Conservation (phyloP, 345 rosid genomes). For the Gossypium mustelinum region DNA sequence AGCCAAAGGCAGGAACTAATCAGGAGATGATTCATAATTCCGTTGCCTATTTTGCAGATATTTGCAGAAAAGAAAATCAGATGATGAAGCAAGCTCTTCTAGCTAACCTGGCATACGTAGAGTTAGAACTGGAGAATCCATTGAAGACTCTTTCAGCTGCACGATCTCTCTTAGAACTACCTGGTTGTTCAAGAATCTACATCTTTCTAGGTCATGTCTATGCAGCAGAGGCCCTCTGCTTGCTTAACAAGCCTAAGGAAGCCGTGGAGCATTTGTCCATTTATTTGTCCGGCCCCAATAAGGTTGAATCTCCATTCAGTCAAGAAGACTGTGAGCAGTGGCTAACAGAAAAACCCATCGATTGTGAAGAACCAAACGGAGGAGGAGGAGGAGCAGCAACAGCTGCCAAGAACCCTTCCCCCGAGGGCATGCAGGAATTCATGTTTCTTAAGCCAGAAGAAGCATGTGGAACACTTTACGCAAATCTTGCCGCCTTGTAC, state of each 20-base stretch:
- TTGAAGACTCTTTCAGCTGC: constrained; percentile 62
- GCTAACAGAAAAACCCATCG: constrained; percentile 44
- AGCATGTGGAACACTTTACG: constrained; percentile 79
- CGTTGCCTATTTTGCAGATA: constrained; percentile 49
- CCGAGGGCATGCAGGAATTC: constrained; percentile 30
- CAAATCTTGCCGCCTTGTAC: constrained; percentile 60
- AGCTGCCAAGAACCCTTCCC: constrained; percentile 30
- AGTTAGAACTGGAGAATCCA: constrained; percentile 86
- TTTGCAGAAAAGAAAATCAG: constrained; percentile 45
- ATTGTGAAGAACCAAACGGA: constrained; percentile 62
- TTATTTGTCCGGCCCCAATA: constrained; percentile 55
- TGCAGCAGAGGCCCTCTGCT: constrained; percentile 95
- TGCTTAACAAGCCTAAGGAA: constrained; percentile 69
- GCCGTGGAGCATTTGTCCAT: constrained; percentile 72
- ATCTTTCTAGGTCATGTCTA: constrained; percentile 71
- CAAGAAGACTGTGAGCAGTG: constrained; percentile 70
- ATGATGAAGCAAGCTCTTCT: constrained; percentile 69
- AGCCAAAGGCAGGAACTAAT: constrained; percentile 60
- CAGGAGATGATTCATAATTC: constrained; percentile 66
- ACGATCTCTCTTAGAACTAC: constrained; percentile 64
- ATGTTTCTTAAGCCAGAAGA: constrained; percentile 73
- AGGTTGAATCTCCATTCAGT: constrained; percentile 59
- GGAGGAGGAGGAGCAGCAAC: constrained; percentile 25
- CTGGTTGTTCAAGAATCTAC: constrained; percentile 66
- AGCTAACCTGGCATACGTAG: constrained; percentile 73